Conservation (phyloP, 73 alveolate genomes). For the Tetrahymena malaccensis region DNA sequence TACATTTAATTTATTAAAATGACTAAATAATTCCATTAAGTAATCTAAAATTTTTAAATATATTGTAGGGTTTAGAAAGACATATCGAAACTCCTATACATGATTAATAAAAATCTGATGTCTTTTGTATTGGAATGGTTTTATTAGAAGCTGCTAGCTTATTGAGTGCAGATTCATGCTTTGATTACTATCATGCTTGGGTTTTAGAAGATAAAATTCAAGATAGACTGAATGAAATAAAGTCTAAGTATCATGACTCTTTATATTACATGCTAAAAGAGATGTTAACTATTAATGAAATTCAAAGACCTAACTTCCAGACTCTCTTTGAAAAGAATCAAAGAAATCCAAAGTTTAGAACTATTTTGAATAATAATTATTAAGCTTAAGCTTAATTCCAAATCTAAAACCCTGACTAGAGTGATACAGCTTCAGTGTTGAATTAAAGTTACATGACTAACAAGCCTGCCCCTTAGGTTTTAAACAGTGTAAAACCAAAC, state of each 20-base stretch:
- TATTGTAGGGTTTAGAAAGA: constrained; percentile 25
- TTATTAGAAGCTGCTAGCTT: not conserved
- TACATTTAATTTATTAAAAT: too few species aligned
- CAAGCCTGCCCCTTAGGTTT: not conserved
- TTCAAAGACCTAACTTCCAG: constrained; percentile 4
- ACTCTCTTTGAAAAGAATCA: constrained; percentile 3
- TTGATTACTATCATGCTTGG: constrained; percentile 24
- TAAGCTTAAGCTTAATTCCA: not conserved
- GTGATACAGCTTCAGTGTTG: not conserved
- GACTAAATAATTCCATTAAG: too few species aligned
- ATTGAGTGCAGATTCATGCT: constrained; percentile 6
- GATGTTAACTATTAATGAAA: constrained; percentile 26
- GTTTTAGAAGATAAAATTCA: constrained; percentile 26
- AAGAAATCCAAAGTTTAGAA: constrained; percentile 15
- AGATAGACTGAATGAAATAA: not conserved
- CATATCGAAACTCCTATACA: constrained; percentile 13
- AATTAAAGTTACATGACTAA: not conserved
- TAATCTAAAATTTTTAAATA: too few species aligned
- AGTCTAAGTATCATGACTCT: constrained; percentile 12
- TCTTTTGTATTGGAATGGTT: constrained; percentile 34
- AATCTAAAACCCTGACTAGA: not conserved
- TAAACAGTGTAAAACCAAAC: not conserved
- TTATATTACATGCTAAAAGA: constrained; percentile 12
- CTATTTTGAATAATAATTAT: not conserved
- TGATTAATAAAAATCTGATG: constrained; percentile 20